phyloP scores from a whole-genome alignment of 1,139 yeast genomes.

The Geotrichum cucujoidarum region DNA sequence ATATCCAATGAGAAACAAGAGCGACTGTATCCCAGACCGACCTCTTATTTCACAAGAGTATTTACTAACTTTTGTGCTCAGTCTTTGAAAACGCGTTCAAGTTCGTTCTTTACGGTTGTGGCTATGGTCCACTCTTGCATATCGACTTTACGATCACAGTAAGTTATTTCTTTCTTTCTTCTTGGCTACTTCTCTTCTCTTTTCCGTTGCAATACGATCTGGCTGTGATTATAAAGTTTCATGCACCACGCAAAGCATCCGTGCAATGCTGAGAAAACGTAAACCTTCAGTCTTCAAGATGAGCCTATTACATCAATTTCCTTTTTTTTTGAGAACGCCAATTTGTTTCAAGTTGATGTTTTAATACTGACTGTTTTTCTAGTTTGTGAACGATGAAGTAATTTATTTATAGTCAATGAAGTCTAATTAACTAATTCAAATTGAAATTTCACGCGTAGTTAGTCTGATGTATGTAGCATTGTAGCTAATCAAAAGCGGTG shows the following conservation, averaged over 20 bases:
- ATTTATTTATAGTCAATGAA: background rate
- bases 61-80: too few relatives aligned
- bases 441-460: too few relatives aligned
- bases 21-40: too few relatives aligned
- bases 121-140: too few relatives aligned
- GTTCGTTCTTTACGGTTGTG: too few relatives aligned
- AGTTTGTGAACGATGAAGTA: background rate
- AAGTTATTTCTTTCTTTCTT: background rate
- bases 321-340: background rate
- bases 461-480: too few relatives aligned
- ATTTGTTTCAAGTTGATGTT: background rate
- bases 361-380: background rate
- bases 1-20: too few relatives aligned
- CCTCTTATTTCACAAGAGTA: too few relatives aligned
- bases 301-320: conserved; percentile 27
- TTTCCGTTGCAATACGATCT: too few relatives aligned
- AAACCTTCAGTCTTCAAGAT: conserved; percentile 37
- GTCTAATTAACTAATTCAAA: background rate
- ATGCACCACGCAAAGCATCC: conserved; percentile 35
- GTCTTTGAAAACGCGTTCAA: too few relatives aligned
- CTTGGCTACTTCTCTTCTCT: background rate
- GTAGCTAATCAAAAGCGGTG: too few relatives aligned
- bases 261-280: conserved; percentile 24
- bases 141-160: conserved; percentile 5
- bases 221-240: conserved; percentile 34